Conservation (phyloP, 1,284 basidiomycete species). For the Malassezia restricta region DNA sequence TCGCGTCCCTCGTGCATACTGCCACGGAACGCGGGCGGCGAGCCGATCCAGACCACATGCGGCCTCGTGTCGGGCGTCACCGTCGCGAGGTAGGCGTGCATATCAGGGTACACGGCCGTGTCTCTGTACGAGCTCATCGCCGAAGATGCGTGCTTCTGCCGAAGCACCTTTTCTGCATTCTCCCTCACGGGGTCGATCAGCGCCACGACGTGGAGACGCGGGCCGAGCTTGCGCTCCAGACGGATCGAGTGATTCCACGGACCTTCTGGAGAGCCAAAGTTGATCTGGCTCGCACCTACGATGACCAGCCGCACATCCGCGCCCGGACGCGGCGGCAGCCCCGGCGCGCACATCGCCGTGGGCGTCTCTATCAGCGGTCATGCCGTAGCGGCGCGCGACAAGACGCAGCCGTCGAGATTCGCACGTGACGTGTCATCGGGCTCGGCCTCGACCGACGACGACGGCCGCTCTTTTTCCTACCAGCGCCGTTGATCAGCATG, state of each 20-base stretch:
- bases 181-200: constrained; percentile 79
- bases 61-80: constrained; percentile 51
- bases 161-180: constrained; percentile 68
- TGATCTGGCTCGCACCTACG: constrained; percentile 42
- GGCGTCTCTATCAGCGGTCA: constrained; percentile 16
- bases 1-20: constrained; percentile 55
- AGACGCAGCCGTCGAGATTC: no score
- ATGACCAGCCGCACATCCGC: constrained; percentile 43
- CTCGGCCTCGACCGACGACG: not conserved
- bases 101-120: constrained; percentile 71
- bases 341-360: constrained; percentile 45
- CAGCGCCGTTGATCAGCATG: constrained; percentile 18
- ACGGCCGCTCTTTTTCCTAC: not conserved
- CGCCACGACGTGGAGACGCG: constrained; percentile 85
- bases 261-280: constrained; percentile 41
- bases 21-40: constrained; percentile 76
- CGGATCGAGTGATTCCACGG: constrained; percentile 45
- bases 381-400: not conserved
- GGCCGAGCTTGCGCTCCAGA: constrained; percentile 64
- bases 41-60: constrained; percentile 73
- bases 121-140: constrained; percentile 84
- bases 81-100: constrained; percentile 69
- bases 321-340: constrained; percentile 36
- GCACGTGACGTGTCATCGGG: not conserved
- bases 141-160: constrained; percentile 83